Percentiles rank a stretch among this genome's conserved stretches.
Evolutionary conservation across 163 green algal species (phyloP).

Genomic region (Chloromonas sp.): DNA sequence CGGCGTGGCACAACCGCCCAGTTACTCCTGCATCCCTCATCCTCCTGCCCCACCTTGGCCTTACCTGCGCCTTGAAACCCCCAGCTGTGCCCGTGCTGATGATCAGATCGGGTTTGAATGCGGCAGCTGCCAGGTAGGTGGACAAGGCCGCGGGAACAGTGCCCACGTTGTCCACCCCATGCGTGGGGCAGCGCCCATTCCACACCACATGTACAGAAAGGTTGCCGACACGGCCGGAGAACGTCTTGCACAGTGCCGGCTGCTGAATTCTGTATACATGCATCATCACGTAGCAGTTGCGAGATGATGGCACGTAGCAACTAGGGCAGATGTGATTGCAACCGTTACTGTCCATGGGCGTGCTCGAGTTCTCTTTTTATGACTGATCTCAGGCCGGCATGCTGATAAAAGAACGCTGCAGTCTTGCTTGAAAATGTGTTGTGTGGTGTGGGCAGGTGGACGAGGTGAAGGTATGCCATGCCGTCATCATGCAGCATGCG

Average conservation of each 20-base stretch:
- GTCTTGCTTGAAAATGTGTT: no score
- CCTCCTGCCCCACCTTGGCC: no score
- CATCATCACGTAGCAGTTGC: background rate
- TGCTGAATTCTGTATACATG: constrained; percentile 2
- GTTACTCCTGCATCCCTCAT: no score
- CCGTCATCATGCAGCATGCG: no score
- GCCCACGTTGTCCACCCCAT: constrained; percentile 86
- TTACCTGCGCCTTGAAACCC: constrained; percentile 78
- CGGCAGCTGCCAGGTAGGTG: constrained; percentile 77
- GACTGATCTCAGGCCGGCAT: no score
- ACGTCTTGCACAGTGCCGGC: constrained; percentile 62
- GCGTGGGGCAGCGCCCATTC: constrained; percentile 62
- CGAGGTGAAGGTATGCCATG: no score
- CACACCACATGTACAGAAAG: constrained; percentile 65
- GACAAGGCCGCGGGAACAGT: constrained; percentile 85
- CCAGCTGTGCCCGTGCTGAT: constrained; percentile 90
- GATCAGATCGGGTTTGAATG: constrained; percentile 83
- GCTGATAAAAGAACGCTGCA: no score
- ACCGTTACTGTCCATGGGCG: background rate
- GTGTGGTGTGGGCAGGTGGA: no score
- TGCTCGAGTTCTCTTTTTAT: background rate
- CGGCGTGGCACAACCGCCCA: no score
- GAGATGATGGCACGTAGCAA: background rate
- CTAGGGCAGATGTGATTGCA: background rate
- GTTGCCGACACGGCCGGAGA: constrained; percentile 47